Conservation (phyloP, 2,329 filamentous ascomycete genomes). For the Aspergillus quadrilineatus region DNA sequence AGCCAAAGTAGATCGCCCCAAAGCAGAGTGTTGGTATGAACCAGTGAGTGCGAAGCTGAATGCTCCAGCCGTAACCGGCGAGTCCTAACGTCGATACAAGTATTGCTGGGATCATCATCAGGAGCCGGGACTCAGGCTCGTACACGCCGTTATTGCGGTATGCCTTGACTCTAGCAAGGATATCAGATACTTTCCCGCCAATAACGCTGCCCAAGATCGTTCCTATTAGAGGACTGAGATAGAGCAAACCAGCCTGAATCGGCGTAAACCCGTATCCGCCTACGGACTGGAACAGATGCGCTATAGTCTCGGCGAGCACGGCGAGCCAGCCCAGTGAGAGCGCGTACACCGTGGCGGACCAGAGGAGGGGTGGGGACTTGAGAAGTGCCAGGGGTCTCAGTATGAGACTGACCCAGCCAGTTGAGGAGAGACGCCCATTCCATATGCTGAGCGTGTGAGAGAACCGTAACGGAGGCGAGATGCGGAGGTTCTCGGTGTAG, state of each 20-base stretch:
- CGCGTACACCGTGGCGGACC: neutral
- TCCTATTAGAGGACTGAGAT: constrained; percentile 4
- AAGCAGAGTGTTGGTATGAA: constrained; percentile 4
- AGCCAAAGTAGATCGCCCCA: constrained; percentile 4
- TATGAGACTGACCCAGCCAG: neutral
- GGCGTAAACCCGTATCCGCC: constrained; percentile 5
- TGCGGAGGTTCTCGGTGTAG: constrained; percentile 5
- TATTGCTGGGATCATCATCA: neutral
- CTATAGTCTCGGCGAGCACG: constrained; percentile 5
- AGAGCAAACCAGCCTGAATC: constrained; percentile 1
- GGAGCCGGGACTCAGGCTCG: constrained; percentile 1
- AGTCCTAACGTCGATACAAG: neutral
- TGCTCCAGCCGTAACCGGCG: constrained; percentile 3
- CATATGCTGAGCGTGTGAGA: neutral
- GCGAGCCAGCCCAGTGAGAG: constrained; percentile 1
- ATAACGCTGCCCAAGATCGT: constrained; percentile 7
- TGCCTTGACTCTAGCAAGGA: neutral
- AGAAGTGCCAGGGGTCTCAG: neutral
- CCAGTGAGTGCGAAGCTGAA: neutral
- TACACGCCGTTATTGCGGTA: constrained; percentile 5
- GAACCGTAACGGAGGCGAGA: neutral
- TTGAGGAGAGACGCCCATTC: neutral
- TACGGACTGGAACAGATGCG: neutral
- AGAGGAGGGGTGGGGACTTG: neutral
- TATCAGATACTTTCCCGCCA: constrained; percentile 7